Conservation (phyloP, 176 grass and related monocot genomes). For the Miscanthus lutarioriparius region DNA sequence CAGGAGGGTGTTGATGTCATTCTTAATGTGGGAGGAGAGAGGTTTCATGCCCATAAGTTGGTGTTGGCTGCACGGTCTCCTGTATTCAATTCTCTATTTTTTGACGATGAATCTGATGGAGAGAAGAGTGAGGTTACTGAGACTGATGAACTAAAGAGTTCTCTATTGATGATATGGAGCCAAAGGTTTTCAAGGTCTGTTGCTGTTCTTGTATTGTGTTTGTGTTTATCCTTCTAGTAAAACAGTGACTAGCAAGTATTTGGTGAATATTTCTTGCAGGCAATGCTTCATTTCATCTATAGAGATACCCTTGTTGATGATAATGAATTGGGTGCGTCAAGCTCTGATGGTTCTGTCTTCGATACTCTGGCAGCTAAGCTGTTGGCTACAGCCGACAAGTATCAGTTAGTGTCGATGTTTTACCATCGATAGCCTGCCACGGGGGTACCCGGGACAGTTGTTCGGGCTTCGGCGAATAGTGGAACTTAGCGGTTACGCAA, state of each 20-base stretch:
- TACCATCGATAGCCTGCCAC: too few relatives aligned
- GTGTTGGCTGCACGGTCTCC: conserved; percentile 75
- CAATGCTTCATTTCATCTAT: conserved; percentile 87
- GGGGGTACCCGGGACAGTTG: too few relatives aligned
- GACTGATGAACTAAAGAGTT: conserved; percentile 48
- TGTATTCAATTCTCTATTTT: conserved; percentile 67
- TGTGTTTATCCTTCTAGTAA: not conserved
- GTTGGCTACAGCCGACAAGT: conserved; percentile 86
- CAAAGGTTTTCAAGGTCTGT: conserved; percentile 89
- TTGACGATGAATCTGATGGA: conserved; percentile 47
- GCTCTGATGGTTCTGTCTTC: conserved; percentile 67
- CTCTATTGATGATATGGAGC: conserved; percentile 75
- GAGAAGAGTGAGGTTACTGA: conserved; percentile 38
- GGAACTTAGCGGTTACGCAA: too few relatives aligned
- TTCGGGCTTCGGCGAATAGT: too few relatives aligned
- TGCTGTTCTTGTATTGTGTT: conserved; percentile 13
- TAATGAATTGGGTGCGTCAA: conserved; percentile 57
- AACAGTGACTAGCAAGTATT: not conserved
- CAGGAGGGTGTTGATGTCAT: conserved; percentile 84
- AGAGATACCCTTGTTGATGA: conserved; percentile 83
- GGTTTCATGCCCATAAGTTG: conserved; percentile 88
- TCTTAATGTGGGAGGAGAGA: conserved; percentile 78
- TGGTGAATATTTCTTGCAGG: conserved; percentile 46
- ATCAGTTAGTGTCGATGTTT: too few relatives aligned
- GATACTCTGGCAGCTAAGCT: conserved; percentile 75